Percentiles rank a stretch among this genome's conserved stretches.
phyloP scores from a whole-genome alignment of 169 alveolate genomes.

The Babesia sp. region DNA sequence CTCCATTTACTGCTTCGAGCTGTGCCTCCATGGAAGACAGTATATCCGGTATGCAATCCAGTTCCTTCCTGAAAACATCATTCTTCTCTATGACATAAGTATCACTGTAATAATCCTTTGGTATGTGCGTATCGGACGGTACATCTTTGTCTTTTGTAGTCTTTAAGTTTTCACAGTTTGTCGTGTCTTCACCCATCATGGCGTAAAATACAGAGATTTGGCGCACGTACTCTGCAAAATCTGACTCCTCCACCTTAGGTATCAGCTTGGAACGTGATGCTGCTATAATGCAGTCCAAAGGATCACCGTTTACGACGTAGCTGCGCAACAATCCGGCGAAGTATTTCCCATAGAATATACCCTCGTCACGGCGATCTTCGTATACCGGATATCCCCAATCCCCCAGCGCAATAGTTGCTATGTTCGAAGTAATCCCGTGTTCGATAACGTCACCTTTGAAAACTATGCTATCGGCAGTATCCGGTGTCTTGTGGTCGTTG shows the following conservation, averaged over 20 bases:
- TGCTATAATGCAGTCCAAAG: conserved; percentile 5
- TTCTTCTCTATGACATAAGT: conserved; percentile 25
- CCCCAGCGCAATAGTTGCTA: conserved; percentile 56
- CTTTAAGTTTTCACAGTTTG: background rate
- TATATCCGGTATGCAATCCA: conserved; percentile 45
- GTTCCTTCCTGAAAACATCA: conserved; percentile 21
- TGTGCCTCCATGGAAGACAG: conserved; percentile 49
- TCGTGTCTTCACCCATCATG: conserved; percentile 2
- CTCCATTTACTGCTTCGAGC: conserved; percentile 37
- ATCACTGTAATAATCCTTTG: conserved; percentile 58
- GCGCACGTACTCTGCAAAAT: conserved; percentile 40
- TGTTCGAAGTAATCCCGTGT: conserved; percentile 53
- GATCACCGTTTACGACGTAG: conserved; percentile 16
- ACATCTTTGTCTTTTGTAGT: background rate
- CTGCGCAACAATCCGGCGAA: conserved; percentile 13
- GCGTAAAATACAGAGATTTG: conserved; percentile 32
- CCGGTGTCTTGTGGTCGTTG: background rate
- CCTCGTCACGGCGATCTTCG: conserved; percentile 12
- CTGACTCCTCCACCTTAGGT: conserved; percentile 65
- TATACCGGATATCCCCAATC: conserved; percentile 64
- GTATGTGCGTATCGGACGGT: conserved; percentile 5
- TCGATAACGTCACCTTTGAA: conserved; percentile 4
- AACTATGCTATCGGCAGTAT: background rate
- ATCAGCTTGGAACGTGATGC: conserved; percentile 4
- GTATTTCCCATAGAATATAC: conserved; percentile 28